Conservation (phyloP, 768 basidiomycete species). For the Kwoniella pini region DNA sequence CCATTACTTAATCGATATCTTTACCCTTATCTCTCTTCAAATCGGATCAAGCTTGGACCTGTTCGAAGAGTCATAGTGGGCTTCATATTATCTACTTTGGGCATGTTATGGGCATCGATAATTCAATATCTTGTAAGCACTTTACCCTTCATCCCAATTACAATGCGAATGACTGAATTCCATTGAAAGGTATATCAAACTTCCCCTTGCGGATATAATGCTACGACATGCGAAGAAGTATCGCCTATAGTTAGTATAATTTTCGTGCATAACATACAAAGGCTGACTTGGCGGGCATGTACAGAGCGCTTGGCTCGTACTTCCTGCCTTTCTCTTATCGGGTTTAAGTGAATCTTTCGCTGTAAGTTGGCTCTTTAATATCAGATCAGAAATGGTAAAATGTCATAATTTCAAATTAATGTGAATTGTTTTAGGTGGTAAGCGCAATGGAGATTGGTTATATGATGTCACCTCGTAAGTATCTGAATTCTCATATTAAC, state of each 20-base stretch:
- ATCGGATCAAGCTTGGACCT: slow-evolving; percentile 21
- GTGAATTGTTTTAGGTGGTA: slow-evolving; percentile 36
- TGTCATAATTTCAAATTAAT: slow-evolving; percentile 11
- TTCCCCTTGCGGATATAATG: slow-evolving; percentile 19
- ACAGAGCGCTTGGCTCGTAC: slow-evolving; percentile 44
- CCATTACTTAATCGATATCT: slow-evolving; percentile 23
- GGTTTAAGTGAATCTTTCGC: slow-evolving; percentile 29
- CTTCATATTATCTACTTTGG: slow-evolving; percentile 20
- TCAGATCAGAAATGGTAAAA: too few species aligned
- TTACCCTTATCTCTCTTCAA: slow-evolving; percentile 13
- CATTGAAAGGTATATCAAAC: slow-evolving; percentile 20
- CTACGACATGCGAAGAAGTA: slow-evolving; percentile 16
- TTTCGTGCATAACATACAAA: too few species aligned
- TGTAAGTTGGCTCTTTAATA: slow-evolving; percentile 10
- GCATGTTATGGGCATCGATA: slow-evolving; percentile 19
- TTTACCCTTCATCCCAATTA: slow-evolving; percentile 2
- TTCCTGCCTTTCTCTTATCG: slow-evolving; percentile 20
- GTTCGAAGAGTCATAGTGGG: slow-evolving; percentile 20
- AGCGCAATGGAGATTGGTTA: slow-evolving; percentile 49
- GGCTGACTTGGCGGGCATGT: too few species aligned
- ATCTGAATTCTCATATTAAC: too few species aligned
- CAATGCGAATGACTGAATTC: background rate
- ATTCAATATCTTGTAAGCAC: slow-evolving; percentile 21
- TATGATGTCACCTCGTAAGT: slow-evolving; percentile 29
- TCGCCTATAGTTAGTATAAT: slow-evolving; percentile 10